Evolutionary conservation across 75 land plant species (phyloP), one percentile per base, ranked within the genome.

Genomic region (Pseudotsuga menziesii): DNA sequence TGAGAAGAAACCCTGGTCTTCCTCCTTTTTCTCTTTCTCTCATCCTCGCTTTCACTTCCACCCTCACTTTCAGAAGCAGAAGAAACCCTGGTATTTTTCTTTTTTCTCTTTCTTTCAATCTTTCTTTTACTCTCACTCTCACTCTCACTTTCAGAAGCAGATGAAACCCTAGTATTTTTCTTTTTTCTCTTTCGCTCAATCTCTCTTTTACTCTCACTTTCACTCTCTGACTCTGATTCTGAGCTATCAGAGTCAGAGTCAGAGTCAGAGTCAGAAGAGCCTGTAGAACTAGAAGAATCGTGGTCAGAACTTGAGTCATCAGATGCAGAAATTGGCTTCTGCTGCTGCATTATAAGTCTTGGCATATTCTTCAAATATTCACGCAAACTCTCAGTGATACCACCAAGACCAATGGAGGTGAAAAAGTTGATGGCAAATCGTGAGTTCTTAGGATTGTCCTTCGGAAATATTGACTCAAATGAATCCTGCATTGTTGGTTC

Each of bases 301-400:
- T 41, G 25, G 11, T 41, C n/a, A 2, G 55, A 80, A 14, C 79
- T 64, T 16, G 61, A 74, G 23, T 56, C 76, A 14, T 85, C 89
- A 7, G 84, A 83, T 16, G 86, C 92, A 19, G 87, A 80, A 35
- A 83, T 80, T 3, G 84, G 70, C 56, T 85, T 85, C 67, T 89
- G 91, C 75, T 94, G 95, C 77, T 94, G 92, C 98, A 92, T 92
- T 23, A 92, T 92, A 5, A 94, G 77, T 29, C 94, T 76, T 3
- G 93, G 98, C 98, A 94, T 94, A 56, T 95, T 93, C 82, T 93
- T 95, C 80, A 89, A 78, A 75, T 95, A 91, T 77, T 91, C 92
- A 0, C 98, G 88, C 75, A 95, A 60, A 39, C 82, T 91, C 76
- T 95, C 98, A 16, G 95, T 95, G 48, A 93, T 92, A 56, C 96